Base-by-base conservation (phyloP, 208 protist genomes). In the Crithidia bombi region DNA sequence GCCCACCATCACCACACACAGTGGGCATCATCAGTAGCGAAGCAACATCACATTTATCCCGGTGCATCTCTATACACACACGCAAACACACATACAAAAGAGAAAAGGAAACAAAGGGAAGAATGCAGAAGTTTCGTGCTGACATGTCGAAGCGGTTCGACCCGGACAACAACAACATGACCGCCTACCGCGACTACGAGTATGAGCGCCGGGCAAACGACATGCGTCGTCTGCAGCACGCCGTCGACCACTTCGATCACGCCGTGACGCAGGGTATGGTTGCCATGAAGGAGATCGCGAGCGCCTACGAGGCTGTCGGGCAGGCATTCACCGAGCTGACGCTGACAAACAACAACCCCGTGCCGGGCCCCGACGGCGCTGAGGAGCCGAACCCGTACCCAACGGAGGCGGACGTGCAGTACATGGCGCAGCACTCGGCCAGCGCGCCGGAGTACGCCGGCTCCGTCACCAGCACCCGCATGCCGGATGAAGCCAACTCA, bases 201-300 rank as follows among this genome's bases (percentile, higher is more conserved):
- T 85, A 78, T 33, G 84, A 86, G 33, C 84, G 84, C 5, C 73
- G 77, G 35, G 59, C 62, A 14, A 64, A 64, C 35, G 84, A 90
- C 54, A 49, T 90, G 33, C 50, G 74, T 32, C 80, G 84, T 6
- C 69, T 90, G 55, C 59, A 69, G 43, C 39, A 44, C 33, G 80
- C 84, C 21, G n/a, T 90, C 44, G 25, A 65, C 21, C 84, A 90
- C 70, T 86, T 89, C 69, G 74, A 86, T 28, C 51, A 51, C 23
- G 84, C 81, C 19, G 76, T 85, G 3, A 82, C 46, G 35, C 72
- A 79, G 41, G 84, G 84, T 56, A 86, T 90, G 84, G 49, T 85
- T 1, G 84, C 84, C 41, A 90, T 90, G 81, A 90, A 90, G 72
- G 77, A 85, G 38, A 82, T 90, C 63, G 74, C 84, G 12, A 82